These are phyloP conservation scores for Pugionium cornutum DNA, from an alignment of 345 rosid species.

Conservation along the genomic window DNA sequence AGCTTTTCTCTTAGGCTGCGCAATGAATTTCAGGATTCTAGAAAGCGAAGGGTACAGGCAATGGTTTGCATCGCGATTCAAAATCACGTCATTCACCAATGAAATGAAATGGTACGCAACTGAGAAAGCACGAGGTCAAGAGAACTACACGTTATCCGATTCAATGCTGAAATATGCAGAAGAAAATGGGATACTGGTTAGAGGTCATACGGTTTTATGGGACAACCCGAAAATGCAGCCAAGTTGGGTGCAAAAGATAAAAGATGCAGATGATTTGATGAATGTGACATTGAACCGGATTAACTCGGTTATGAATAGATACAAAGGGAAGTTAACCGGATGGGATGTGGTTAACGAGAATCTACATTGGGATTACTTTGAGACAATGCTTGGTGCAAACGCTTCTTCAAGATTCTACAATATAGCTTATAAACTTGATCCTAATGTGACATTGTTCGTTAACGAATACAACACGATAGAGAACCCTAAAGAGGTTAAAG, in stretches of 20 bases:
- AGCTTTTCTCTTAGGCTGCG: slow-evolving; percentile 71
- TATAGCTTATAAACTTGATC: slow-evolving; percentile 53
- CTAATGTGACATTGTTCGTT: slow-evolving; percentile 56
- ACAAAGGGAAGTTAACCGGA: slow-evolving; percentile 61
- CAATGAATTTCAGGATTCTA: slow-evolving; percentile 65
- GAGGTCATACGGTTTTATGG: slow-evolving; percentile 92
- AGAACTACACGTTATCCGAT: slow-evolving; percentile 68
- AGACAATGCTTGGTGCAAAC: slow-evolving; percentile 65
- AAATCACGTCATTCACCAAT: slow-evolving; percentile 68
- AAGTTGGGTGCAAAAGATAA: slow-evolving; percentile 58
- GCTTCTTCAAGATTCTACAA: slow-evolving; percentile 55
- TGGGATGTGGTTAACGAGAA: slow-evolving; percentile 94
- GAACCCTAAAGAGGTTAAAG: slow-evolving; percentile 37
- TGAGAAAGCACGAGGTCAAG: slow-evolving; percentile 54
- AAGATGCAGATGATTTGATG: slow-evolving; percentile 43
- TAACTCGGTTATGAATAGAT: slow-evolving; percentile 65
- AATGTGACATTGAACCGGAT: slow-evolving; percentile 53
- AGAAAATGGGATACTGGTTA: slow-evolving; percentile 50
- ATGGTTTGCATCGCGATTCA: slow-evolving; percentile 85
- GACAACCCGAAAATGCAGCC: slow-evolving; percentile 64
- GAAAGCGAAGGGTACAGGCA: slow-evolving; percentile 52
- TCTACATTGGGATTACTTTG: slow-evolving; percentile 72
- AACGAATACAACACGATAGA: slow-evolving; percentile 84
- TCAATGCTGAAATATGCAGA: slow-evolving; percentile 57
- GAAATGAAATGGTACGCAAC: slow-evolving; percentile 93